phyloP scores from a whole-genome alignment of 768 basidiomycete species.

The Suillus alpinus region DNA sequence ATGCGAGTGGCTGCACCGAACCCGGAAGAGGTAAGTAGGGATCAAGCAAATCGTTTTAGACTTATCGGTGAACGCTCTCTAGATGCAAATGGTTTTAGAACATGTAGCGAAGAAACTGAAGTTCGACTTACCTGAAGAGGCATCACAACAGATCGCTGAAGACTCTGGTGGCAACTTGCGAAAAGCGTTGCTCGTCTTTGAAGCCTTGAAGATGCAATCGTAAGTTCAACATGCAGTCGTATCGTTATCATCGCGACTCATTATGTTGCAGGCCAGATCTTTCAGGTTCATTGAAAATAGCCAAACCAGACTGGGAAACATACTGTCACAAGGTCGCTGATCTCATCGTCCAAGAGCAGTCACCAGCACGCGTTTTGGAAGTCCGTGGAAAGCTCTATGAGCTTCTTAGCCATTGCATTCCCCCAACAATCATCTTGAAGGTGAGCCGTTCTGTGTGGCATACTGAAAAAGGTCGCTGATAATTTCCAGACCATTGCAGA shows the following conservation, averaged over 20 bases:
- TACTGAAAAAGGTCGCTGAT: constrained; percentile 3
- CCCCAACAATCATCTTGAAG: constrained; percentile 88
- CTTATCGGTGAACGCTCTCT: constrained; percentile 4
- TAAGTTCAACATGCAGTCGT: constrained; percentile 34
- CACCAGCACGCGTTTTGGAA: constrained; percentile 85
- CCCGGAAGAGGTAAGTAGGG: constrained; percentile 60
- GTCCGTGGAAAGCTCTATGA: constrained; percentile 94
- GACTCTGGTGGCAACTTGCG: constrained; percentile 89
- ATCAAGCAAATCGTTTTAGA: neutral
- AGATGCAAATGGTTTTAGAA: constrained; percentile 82
- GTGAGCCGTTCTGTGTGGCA: constrained; percentile 37
- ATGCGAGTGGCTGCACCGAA: constrained; percentile 90
- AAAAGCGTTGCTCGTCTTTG: constrained; percentile 91
- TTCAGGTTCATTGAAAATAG: constrained; percentile 73
- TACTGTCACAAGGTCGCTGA: constrained; percentile 93
- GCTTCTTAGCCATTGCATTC: constrained; percentile 94
- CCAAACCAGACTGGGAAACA: constrained; percentile 99
- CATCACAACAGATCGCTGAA: constrained; percentile 69
- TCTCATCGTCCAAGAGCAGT: constrained; percentile 85
- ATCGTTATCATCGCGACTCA: neutral
- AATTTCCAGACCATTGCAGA: constrained; percentile 80
- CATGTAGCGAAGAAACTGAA: constrained; percentile 78
- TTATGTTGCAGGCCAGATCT: constrained; percentile 66
- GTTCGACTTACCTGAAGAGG: constrained; percentile 79
- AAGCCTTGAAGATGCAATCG: constrained; percentile 97